A percentile compares a stretch with the other conserved stretches of the same genome.
Conservation (phyloP, 2,329 filamentous ascomycete species). For the Ascocoryne sarcoides region DNA sequence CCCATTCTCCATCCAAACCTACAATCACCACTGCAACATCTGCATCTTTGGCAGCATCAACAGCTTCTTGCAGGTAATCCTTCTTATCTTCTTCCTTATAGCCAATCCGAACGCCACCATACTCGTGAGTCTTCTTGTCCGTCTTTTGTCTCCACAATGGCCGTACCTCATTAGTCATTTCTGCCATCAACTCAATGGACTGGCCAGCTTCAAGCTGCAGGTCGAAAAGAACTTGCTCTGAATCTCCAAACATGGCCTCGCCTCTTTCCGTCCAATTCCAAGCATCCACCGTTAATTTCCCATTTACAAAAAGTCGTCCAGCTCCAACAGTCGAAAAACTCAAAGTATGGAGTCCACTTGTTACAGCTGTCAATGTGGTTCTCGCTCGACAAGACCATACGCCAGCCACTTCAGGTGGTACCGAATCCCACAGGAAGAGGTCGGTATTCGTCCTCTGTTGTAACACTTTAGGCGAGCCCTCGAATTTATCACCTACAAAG, state of each 20-base stretch:
- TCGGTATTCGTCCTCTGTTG: conserved; percentile 56
- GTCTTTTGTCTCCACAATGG: conserved; percentile 50
- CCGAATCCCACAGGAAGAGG: conserved; percentile 63
- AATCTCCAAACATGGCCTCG: conserved; percentile 64
- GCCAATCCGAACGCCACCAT: conserved; percentile 63
- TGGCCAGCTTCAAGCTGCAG: conserved; percentile 50
- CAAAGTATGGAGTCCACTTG: conserved; percentile 54
- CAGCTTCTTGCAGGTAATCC: conserved; percentile 56
- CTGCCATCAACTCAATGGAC: conserved; percentile 51
- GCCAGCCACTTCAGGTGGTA: conserved; percentile 50
- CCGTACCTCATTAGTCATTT: conserved; percentile 59
- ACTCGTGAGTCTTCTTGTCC: conserved; percentile 52
- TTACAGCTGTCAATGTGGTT: conserved; percentile 48
- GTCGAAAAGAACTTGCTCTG: conserved; percentile 53
- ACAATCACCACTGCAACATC: conserved; percentile 62
- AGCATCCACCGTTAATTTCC: conserved; percentile 50
- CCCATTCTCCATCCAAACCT: conserved; percentile 66
- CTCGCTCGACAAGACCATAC: conserved; percentile 47
- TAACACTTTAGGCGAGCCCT: conserved; percentile 45
- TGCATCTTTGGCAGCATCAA: conserved; percentile 49
- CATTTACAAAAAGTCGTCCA: conserved; percentile 51
- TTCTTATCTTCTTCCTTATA: conserved; percentile 56
- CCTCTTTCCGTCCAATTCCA: conserved; percentile 64
- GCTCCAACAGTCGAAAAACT: conserved; percentile 61
- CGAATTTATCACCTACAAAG: conserved; percentile 54